phyloP scores from a whole-genome alignment of 495 filamentous ascomycete genomes.

The Aspergillus cavernicola region DNA sequence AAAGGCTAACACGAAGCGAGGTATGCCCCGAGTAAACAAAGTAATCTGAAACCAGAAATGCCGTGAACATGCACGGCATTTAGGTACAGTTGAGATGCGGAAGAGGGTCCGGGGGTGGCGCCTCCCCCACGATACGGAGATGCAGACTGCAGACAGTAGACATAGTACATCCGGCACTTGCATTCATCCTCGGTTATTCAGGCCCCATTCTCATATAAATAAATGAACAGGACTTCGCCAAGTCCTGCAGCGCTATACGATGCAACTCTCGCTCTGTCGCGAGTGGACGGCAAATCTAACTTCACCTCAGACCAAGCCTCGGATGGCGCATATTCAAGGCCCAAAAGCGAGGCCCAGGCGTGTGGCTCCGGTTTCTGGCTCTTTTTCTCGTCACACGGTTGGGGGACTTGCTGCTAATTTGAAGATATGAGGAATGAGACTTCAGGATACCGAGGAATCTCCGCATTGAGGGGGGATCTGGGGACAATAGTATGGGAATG shows the following conservation, averaged over 20 bases:
- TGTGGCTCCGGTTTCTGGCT: constrained; percentile 2
- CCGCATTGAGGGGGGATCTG: not conserved
- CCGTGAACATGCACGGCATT: too few species aligned
- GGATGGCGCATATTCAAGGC: not conserved
- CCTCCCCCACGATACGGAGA: not conserved
- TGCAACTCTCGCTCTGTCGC: not conserved
- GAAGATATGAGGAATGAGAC: not conserved
- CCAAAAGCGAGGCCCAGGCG: not conserved
- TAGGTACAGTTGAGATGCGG: too few species aligned
- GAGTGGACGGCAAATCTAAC: not conserved
- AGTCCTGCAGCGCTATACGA: not conserved
- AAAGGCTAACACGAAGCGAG: too few species aligned
- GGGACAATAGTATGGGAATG: not conserved
- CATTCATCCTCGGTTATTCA: constrained; percentile 3
- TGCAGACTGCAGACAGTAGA: not conserved
- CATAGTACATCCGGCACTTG: too few species aligned
- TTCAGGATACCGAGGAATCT: constrained; percentile 2
- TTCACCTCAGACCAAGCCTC: not conserved
- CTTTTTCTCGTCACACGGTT: not conserved
- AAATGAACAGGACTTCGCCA: not conserved
- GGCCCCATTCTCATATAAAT: not conserved
- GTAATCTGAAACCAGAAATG: too few species aligned
- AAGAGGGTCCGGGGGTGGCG: too few species aligned
- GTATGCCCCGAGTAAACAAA: too few species aligned
- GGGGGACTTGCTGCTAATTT: too few species aligned